Conservation (phyloP, 768 basidiomycete species). For the Lactarius psammicola region DNA sequence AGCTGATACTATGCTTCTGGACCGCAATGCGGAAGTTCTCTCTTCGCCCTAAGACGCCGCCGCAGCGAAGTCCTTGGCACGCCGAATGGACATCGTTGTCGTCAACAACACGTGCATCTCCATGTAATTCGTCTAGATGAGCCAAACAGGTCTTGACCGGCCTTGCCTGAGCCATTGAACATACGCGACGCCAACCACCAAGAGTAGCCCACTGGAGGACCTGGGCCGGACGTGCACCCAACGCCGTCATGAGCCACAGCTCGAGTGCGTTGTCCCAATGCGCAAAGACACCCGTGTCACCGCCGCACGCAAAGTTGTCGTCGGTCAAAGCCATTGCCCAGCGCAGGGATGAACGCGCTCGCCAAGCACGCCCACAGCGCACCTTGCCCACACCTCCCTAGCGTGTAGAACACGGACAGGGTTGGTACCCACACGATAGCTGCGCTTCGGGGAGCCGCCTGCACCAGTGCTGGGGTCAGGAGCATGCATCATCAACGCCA, state of each 20-base stretch:
- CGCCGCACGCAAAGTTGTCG: constrained; percentile 64
- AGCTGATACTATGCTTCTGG: constrained; percentile 46
- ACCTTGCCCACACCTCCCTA: constrained; percentile 23
- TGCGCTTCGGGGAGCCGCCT: constrained; percentile 28
- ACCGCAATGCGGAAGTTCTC: constrained; percentile 44
- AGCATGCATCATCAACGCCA: background rate
- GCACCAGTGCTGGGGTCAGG: constrained; percentile 1
- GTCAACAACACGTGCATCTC: constrained; percentile 37
- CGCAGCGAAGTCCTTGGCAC: constrained; percentile 57
- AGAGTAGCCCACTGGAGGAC: constrained; percentile 60
- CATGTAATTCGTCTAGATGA: constrained; percentile 32
- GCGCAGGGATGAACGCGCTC: constrained; percentile 45
- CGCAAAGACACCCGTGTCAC: constrained; percentile 62
- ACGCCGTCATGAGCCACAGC: constrained; percentile 56
- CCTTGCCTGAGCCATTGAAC: constrained; percentile 43
- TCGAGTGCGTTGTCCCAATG: constrained; percentile 62
- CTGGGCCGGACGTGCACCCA: constrained; percentile 52
- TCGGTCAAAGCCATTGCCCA: constrained; percentile 44
- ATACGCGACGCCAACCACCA: constrained; percentile 56
- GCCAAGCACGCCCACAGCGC: constrained; percentile 41
- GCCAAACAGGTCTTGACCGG: constrained; percentile 33
- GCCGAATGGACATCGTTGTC: constrained; percentile 56
- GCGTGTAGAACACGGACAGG: constrained; percentile 48
- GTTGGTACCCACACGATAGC: constrained; percentile 59
- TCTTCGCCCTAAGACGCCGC: constrained; percentile 37